Evolutionary conservation across 768 basidiomycete genomes (phyloP).

Genomic region (Chalciporus piperatus): DNA sequence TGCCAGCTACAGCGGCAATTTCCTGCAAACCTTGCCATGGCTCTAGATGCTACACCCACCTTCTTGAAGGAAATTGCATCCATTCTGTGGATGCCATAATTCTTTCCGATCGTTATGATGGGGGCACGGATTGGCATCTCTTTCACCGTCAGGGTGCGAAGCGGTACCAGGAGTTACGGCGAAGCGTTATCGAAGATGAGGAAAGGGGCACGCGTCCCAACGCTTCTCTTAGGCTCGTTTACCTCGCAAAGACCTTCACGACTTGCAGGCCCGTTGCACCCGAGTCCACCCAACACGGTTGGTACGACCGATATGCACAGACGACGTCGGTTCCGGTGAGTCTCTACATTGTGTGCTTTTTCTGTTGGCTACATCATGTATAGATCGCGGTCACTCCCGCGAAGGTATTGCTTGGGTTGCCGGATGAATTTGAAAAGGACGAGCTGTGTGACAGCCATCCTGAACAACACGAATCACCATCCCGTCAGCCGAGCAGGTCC

Average conservation of each 20-base stretch:
- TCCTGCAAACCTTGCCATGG: slow-evolving; percentile 38
- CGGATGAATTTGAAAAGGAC: slow-evolving; percentile 8
- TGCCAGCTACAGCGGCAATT: slow-evolving; percentile 20
- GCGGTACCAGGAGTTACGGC: slow-evolving; percentile 13
- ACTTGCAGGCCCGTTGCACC: slow-evolving; percentile 47
- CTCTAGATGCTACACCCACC: slow-evolving; percentile 36
- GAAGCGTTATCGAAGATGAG: slow-evolving; percentile 31
- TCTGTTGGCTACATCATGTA: not conserved
- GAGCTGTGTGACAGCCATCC: slow-evolving; percentile 1
- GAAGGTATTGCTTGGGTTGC: slow-evolving; percentile 11
- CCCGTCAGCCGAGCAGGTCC: not conserved
- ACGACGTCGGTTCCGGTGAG: slow-evolving; percentile 24
- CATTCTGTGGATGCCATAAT: slow-evolving; percentile 39
- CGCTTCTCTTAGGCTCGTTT: slow-evolving; percentile 36
- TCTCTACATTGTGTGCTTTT: not conserved
- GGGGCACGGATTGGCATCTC: slow-evolving; percentile 34
- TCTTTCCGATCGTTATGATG: slow-evolving; percentile 12
- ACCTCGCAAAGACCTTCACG: slow-evolving; percentile 47
- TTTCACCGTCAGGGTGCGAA: slow-evolving; percentile 24
- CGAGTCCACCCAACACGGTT: slow-evolving; percentile 46
- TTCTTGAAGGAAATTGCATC: slow-evolving; percentile 31
- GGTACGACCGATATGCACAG: slow-evolving; percentile 52
- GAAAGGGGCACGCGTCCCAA: slow-evolving; percentile 35
- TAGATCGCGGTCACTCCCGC: slow-evolving; percentile 19
- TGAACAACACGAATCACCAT: not conserved